Base-by-base conservation (phyloP, 352 stramenopile genomes). In the Phytophthora tubulina region DNA sequence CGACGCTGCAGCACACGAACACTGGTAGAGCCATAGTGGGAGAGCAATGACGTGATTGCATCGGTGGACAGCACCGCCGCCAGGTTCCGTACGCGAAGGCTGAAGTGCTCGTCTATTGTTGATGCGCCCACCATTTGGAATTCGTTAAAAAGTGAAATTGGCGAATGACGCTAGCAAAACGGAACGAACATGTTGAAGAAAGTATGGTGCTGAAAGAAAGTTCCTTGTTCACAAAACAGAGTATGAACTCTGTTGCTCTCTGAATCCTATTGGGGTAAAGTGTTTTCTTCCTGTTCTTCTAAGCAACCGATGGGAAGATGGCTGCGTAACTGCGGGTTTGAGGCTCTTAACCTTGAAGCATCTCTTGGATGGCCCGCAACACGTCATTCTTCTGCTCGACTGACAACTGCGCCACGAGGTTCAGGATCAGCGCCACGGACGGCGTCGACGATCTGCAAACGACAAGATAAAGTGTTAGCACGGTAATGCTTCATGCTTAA, bases 381-480 rank as follows among this genome's bases (percentile, higher is more conserved):
- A 94, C 73, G 56, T 96, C 85, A 27, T 75, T 68, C 75, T 96
- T 90, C 73, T 96, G 82, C 15, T 88, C 83, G 36, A 78, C 32
- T 53, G 82, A 83, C 53, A 96, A 70, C 59, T 87, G 84, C 38
- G 75, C 70, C 61, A 93, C 82, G 32, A 92, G 84, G 64, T 93
- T 91, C 30, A 96, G n/a, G 42, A 96, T 90, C 75, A 90, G 78
- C 17, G 76, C 75, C 46, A 93, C 73, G 30, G 86, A 92, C 49
- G 86, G 84, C 44, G 72, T 80, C 41, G 73, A 76, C 36, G 86
- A 94, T 60, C 86, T 94, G 61, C 15, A 64, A 39, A 44, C 48
- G 41, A 35, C 17, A 61, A 21, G 27, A 45, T 21, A 1, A 58
- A 46, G 17, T 7, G 6, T 50, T 27, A 50, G 44, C 7, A 31